Base-by-base conservation (phyloP, 106 monocot species). In the Acorus calamus region DNA sequence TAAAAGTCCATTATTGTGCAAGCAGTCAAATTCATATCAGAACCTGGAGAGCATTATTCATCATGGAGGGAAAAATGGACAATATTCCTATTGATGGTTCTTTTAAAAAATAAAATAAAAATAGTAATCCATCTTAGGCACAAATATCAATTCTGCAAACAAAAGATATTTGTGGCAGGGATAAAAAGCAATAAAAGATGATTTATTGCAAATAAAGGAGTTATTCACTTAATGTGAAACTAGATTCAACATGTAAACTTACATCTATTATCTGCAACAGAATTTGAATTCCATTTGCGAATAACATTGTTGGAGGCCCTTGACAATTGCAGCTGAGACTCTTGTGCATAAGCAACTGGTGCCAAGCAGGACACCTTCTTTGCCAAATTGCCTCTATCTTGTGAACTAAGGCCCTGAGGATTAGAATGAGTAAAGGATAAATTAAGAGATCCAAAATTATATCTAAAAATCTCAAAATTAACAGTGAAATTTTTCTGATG, bases 281-380 rank as follows among this genome's bases (percentile, higher is more conserved):
- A 79, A 55, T 72, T 13, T 65, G 79, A 11, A 73, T 77, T 79
- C 80, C 83, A 86, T 52, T 74, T 74, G 44, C 76, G 71, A 13
- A 77, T 52, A 49, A 46, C 55, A 66, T 74, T 81, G 73, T 74
- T 85, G 42, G 98, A 70, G 69, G 78, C 47, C 71, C 77, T 83
- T 63, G 85, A 73, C 65, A 92, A 63, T 67, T 87, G 87, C 61
- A 91, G 42, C 56, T 84, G 80, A 71, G 88, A 86, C 48, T 88
- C 98, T 57, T 92, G 50, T 14, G 74, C 45, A 14, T 66, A 61
- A 54, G 74, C 42, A 60, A 74, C 57, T 10, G 83, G 74, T 62
- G 75, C 71, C 62, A 86, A 62, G 63, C 69, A 66, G 62, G 78
- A 70, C 55, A 79, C 66, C 43, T 69, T 79, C 64, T 77, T 99